A percentile compares a stretch with the other conserved stretches of the same genome.
phyloP scores from a whole-genome alignment of 106 monocot species.

The Dendrobium chrysotoxum region DNA sequence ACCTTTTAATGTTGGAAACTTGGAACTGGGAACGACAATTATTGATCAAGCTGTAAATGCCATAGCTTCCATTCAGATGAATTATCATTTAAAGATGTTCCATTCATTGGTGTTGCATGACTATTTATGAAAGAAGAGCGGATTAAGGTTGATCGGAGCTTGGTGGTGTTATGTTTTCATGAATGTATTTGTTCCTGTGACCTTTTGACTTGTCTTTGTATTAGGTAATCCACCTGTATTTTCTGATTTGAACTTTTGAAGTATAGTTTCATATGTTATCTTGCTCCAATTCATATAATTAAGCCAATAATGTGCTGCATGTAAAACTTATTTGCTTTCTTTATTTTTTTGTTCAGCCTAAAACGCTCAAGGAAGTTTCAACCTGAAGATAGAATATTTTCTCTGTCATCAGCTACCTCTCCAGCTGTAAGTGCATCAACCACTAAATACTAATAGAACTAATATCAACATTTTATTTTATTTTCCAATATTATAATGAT shows the following conservation, averaged over 20 bases:
- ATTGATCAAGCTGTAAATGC: background rate
- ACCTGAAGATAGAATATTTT: constrained; percentile 81
- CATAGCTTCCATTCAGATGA: background rate
- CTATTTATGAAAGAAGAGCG: background rate
- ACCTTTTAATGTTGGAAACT: background rate
- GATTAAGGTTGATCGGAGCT: background rate
- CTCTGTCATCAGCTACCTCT: constrained; percentile 73
- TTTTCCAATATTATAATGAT: background rate
- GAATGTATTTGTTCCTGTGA: background rate
- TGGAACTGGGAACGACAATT: background rate
- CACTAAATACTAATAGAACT: background rate
- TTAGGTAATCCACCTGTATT: background rate
- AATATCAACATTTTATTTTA: background rate
- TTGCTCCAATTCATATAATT: background rate
- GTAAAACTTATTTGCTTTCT: background rate
- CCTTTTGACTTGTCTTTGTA: background rate
- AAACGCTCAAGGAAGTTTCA: constrained; percentile 87
- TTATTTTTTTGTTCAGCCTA: constrained; percentile 37
- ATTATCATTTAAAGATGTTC: background rate
- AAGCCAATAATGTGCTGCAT: background rate
- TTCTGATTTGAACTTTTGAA: background rate
- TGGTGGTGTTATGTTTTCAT: background rate
- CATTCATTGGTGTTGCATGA: background rate
- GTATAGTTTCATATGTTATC: background rate
- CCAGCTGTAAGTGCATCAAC: constrained; percentile 47